These are phyloP conservation scores for Xylaria cubensis DNA, from an alignment of 495 filamentous ascomycete species.

Conservation along the genomic window DNA sequence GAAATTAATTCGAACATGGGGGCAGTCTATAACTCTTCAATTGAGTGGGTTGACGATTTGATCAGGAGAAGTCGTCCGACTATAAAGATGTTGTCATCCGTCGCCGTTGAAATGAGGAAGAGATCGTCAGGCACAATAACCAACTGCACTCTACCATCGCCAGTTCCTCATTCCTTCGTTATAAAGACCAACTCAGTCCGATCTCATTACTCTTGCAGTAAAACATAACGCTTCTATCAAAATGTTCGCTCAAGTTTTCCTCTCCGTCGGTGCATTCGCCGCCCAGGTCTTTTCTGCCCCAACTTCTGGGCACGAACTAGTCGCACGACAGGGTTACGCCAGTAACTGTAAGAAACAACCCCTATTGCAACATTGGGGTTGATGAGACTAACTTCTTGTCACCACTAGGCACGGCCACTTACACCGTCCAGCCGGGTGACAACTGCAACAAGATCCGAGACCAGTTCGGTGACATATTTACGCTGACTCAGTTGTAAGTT, in stretches of 20 bases:
- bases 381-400: background rate
- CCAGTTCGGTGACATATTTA: constrained; percentile 28
- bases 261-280: constrained; percentile 30
- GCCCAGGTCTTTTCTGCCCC: constrained; percentile 32
- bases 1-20: background rate
- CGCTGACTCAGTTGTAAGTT: constrained; percentile 35
- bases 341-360: constrained; percentile 27
- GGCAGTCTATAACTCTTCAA: background rate
- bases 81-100: constrained; percentile 18
- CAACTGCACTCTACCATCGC: constrained; percentile 22
- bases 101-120: constrained; percentile 4
- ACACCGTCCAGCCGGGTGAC: constrained; percentile 33
- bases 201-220: background rate
- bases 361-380: background rate
- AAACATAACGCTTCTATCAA: constrained; percentile 14
- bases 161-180: background rate
- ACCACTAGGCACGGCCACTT: constrained; percentile 30
- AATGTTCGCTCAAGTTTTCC: constrained; percentile 29
- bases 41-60: background rate
- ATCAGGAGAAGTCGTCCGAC: background rate
- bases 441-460: constrained; percentile 32
- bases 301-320: constrained; percentile 7
- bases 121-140: constrained; percentile 12
- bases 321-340: constrained; percentile 35
- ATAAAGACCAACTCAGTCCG: background rate